These are phyloP conservation scores for Saturnispora gosingensis DNA, from an alignment of 805 yeast genomes.

Conservation along the genomic window DNA sequence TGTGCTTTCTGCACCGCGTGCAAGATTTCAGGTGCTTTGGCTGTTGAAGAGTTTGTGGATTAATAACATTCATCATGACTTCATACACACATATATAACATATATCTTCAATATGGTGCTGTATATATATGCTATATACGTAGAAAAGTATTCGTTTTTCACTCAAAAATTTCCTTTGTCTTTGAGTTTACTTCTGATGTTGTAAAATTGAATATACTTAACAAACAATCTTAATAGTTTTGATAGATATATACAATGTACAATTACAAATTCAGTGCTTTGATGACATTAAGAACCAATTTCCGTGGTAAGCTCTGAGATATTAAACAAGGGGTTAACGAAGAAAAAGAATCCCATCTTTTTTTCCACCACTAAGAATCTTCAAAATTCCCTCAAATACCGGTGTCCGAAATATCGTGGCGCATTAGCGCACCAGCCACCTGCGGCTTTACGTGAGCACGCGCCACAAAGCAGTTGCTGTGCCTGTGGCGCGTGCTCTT, in stretches of 20 bases:
- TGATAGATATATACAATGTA: neutral
- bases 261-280: neutral
- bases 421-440: neutral
- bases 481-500: neutral
- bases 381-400: neutral
- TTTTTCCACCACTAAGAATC: neutral
- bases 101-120: neutral
- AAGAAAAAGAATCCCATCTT: neutral
- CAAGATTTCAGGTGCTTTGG: conserved; percentile 48
- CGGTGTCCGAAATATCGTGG: neutral
- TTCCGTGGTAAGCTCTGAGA: neutral
- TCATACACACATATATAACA: neutral
- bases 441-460: neutral
- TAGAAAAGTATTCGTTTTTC: neutral
- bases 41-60: conserved; percentile 16
- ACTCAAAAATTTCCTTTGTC: neutral
- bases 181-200: neutral
- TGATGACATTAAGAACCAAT: neutral
- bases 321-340: neutral
- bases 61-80: neutral
- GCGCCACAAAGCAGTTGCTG: neutral
- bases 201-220: too few species aligned
- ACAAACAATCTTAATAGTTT: neutral
- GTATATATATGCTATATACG: too few species aligned
- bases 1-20: conserved; percentile 54